A percentile compares a stretch with the other conserved stretches of the same genome.
Conservation (phyloP, 257 asterid species). For the Plantago elongata region DNA sequence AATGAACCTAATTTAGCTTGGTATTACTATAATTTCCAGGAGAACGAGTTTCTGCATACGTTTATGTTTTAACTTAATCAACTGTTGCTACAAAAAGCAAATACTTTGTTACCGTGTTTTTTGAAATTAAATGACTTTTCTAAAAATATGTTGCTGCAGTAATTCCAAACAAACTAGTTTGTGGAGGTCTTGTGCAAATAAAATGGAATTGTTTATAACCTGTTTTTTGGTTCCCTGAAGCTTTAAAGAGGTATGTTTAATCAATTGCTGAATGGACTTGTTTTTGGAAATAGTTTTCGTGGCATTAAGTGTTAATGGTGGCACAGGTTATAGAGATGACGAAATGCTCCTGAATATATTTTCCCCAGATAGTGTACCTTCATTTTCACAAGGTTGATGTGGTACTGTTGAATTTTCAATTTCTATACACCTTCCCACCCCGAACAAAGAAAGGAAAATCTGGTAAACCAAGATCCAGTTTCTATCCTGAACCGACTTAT, state of each 20-base stretch:
- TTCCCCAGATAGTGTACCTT: not conserved
- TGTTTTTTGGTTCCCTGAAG: not conserved
- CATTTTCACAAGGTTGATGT: not conserved
- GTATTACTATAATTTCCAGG: too few species aligned
- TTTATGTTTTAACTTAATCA: not conserved
- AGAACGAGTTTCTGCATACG: too few species aligned
- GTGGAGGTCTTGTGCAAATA: not conserved
- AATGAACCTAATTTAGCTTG: too few species aligned
- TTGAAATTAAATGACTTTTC: conserved; percentile 1
- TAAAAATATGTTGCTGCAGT: conserved; percentile 4
- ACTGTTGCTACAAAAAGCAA: not conserved
- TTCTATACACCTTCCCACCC: too few species aligned
- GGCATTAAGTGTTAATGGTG: not conserved
- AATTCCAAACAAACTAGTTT: not conserved
- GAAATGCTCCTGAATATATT: not conserved
- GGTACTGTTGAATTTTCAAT: too few species aligned
- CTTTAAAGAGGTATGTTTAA: conserved; percentile 3
- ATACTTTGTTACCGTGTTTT: not conserved
- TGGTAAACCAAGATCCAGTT: too few species aligned
- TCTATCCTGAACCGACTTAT: too few species aligned
- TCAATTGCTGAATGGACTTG: not conserved
- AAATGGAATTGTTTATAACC: not conserved
- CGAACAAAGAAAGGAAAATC: too few species aligned
- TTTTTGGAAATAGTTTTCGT: not conserved
- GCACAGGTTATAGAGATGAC: conserved; percentile 3